These are phyloP conservation scores for Candida albicans DNA, from an alignment of 1,139 yeast species.

Conservation along the genomic window DNA sequence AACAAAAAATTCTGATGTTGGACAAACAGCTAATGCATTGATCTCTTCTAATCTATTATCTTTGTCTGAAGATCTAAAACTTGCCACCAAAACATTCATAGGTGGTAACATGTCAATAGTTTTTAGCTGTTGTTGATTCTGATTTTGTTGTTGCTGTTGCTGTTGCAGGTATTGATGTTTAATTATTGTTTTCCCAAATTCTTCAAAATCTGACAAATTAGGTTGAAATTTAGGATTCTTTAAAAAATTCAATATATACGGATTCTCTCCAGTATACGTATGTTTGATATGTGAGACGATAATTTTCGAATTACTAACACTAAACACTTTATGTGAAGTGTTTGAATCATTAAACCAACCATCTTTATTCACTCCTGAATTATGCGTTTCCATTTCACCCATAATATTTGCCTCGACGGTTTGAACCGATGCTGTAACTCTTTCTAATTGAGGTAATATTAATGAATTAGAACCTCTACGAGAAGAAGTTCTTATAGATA, in stretches of 20 bases:
- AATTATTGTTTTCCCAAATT: constrained; percentile 51
- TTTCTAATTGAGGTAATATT: constrained; percentile 34
- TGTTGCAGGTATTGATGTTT: constrained; percentile 3
- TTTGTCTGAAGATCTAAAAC: constrained; percentile 27
- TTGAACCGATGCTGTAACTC: constrained; percentile 51
- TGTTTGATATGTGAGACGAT: constrained; percentile 45
- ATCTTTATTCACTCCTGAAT: constrained; percentile 14
- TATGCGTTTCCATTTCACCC: constrained; percentile 52
- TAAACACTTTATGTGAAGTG: constrained; percentile 32
- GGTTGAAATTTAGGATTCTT: constrained; percentile 56
- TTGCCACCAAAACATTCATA: constrained; percentile 58
- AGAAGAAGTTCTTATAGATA: constrained; percentile 18
- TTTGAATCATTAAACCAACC: constrained; percentile 9
- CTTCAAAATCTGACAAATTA: constrained; percentile 58
- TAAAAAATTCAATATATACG: constrained; percentile 59
- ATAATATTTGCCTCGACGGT: constrained; percentile 61
- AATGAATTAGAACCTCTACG: constrained; percentile 23
- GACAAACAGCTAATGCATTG: constrained; percentile 56
- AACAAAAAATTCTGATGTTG: constrained; percentile 66
- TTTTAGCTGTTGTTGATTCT: too few relatives aligned
- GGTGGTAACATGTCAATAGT: constrained; percentile 18
- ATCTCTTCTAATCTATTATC: constrained; percentile 38
- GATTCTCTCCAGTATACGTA: constrained; percentile 68
- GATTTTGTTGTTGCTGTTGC: constrained; percentile 3
- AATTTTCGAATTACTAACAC: constrained; percentile 34